Evolutionary conservation across 169 alveolate genomes (phyloP).

Genomic region (Plasmodium chabaudi): DNA sequence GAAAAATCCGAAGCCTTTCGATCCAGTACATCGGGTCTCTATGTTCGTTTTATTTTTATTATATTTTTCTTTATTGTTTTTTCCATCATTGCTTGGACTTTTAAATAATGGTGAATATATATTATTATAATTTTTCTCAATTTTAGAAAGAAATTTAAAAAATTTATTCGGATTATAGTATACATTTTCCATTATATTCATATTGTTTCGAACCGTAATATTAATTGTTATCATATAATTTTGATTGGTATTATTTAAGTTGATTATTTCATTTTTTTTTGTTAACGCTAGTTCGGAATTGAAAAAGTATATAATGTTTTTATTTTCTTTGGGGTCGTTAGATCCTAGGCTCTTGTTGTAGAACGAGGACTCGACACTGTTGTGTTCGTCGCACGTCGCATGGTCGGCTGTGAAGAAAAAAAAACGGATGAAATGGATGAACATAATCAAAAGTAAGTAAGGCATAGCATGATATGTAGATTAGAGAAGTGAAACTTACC

Average conservation of each 20-base stretch:
- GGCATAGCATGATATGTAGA: too few species aligned
- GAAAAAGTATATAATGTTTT: slow-evolving; percentile 35
- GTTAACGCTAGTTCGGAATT: slow-evolving; percentile 52
- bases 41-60: slow-evolving; percentile 8
- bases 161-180: slow-evolving; percentile 55
- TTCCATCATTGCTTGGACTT: slow-evolving; percentile 13
- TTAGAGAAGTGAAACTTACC: slow-evolving; percentile 3
- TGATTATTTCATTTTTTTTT: slow-evolving; percentile 51
- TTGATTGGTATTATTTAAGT: slow-evolving; percentile 18
- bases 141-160: slow-evolving; percentile 37
- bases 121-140: slow-evolving; percentile 53
- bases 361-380: slow-evolving; percentile 25
- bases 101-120: slow-evolving; percentile 43
- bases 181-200: slow-evolving; percentile 46
- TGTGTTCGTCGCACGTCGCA: slow-evolving; percentile 27
- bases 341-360: slow-evolving; percentile 5
- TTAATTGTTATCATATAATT: slow-evolving; percentile 29
- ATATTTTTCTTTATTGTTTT: slow-evolving; percentile 25
- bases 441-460: not conserved
- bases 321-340: slow-evolving; percentile 16
- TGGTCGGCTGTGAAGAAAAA: slow-evolving; percentile 8
- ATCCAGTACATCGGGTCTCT: not conserved
- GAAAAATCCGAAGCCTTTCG: not conserved
- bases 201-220: slow-evolving; percentile 55
- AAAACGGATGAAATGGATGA: not conserved